phyloP scores from a whole-genome alignment of 371 early-diverging fungal genomes.

The Saksenaea vasiformis region DNA sequence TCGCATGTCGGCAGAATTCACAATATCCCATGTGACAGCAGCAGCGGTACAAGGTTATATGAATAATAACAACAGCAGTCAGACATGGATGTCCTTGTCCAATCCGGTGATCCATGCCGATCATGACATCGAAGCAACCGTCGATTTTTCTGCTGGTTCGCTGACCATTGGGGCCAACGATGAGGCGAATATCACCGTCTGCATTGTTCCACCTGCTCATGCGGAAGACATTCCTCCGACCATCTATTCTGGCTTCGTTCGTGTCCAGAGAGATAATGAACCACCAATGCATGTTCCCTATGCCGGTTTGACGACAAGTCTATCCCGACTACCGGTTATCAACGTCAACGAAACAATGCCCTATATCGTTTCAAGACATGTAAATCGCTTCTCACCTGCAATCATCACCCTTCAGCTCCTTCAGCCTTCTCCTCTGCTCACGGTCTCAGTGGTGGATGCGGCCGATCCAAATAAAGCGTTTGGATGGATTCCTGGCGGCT shows the following conservation, averaged over 20 bases:
- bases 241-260: slow-evolving; percentile 46
- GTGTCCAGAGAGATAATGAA: slow-evolving; percentile 15
- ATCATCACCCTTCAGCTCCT: slow-evolving; percentile 27
- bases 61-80: not conserved
- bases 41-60: slow-evolving; percentile 47
- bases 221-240: slow-evolving; percentile 20
- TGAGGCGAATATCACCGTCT: slow-evolving; percentile 25
- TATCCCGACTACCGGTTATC: slow-evolving; percentile 35
- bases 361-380: slow-evolving; percentile 4
- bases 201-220: slow-evolving; percentile 27
- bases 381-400: slow-evolving; percentile 17
- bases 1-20: slow-evolving; percentile 52
- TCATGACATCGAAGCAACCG: slow-evolving; percentile 22
- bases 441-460: slow-evolving; percentile 28
- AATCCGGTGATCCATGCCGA: slow-evolving; percentile 22
- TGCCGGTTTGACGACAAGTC: slow-evolving; percentile 36
- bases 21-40: slow-evolving; percentile 45
- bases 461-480: slow-evolving; percentile 5
- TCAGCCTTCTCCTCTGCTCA: slow-evolving; percentile 29
- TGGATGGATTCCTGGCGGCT: slow-evolving; percentile 43
- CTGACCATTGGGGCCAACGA: slow-evolving; percentile 26
- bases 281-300: slow-evolving; percentile 34
- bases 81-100: slow-evolving; percentile 17
- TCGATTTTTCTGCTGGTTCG: slow-evolving; percentile 18
- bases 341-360: slow-evolving; percentile 38